phyloP scores from a whole-genome alignment of 106 monocot species.

The Hemerocallis citrina region DNA sequence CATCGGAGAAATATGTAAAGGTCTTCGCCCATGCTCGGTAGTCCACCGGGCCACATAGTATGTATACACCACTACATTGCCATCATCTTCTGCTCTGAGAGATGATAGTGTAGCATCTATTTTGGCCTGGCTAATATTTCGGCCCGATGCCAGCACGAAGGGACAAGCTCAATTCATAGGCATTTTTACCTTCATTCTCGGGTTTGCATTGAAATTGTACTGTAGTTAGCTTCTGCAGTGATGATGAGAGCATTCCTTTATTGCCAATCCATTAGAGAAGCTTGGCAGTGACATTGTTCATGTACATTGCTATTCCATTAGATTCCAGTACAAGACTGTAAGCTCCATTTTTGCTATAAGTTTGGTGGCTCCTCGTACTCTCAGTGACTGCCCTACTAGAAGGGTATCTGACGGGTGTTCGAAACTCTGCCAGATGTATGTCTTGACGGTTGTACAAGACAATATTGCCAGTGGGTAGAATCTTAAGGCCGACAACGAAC shows the following conservation, averaged over 20 bases:
- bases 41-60: constrained; percentile 51
- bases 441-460: constrained; percentile 22
- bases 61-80: constrained; percentile 41
- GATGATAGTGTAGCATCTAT: constrained; percentile 42
- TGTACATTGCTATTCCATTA: constrained; percentile 31
- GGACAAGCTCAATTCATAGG: constrained; percentile 13
- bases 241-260: no score
- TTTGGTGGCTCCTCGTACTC: neutral
- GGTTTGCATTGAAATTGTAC: neutral
- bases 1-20: constrained; percentile 30
- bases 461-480: constrained; percentile 39
- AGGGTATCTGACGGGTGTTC: constrained; percentile 53
- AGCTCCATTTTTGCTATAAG: constrained; percentile 28
- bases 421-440: constrained; percentile 56
- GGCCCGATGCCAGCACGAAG: constrained; percentile 2
- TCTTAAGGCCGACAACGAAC: constrained; percentile 25
- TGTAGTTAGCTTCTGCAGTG: neutral
- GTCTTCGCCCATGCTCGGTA: constrained; percentile 37
- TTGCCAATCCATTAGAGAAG: no score
- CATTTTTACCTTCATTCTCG: constrained; percentile 3
- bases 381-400: constrained; percentile 43
- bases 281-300: constrained; percentile 15
- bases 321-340: constrained; percentile 34
- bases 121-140: constrained; percentile 28
- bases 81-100: constrained; percentile 37